These are phyloP conservation scores for Talaromyces islandicus DNA, from an alignment of 2,329 filamentous ascomycete genomes.

Conservation along the genomic window DNA sequence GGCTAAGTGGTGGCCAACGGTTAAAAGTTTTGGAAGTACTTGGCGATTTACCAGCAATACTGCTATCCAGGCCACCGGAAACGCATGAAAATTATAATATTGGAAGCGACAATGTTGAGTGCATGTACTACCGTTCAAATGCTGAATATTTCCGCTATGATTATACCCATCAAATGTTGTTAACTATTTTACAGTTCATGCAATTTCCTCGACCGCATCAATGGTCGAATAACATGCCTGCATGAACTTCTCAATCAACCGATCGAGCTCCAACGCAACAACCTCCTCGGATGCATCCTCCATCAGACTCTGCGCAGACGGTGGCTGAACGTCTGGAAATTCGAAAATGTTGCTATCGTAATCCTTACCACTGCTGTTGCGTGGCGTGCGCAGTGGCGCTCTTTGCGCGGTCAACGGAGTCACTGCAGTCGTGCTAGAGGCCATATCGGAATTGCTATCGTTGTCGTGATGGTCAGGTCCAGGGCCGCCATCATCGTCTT, in stretches of 20 bases:
- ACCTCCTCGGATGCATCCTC: slow-evolving; percentile 30
- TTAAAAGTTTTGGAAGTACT: too few relatives aligned
- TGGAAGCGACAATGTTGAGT: too few relatives aligned
- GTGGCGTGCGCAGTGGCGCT: not conserved
- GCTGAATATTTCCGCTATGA: not conserved
- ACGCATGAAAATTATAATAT: not conserved
- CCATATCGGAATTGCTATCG: slow-evolving; percentile 6
- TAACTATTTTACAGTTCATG: not conserved
- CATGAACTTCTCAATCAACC: slow-evolving; percentile 24
- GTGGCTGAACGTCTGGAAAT: slow-evolving; percentile 35
- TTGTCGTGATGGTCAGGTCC: slow-evolving; percentile 6
- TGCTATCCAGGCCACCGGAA: too few relatives aligned
- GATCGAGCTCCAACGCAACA: slow-evolving; percentile 34
- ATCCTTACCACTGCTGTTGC: not conserved
- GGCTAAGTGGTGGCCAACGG: too few relatives aligned
- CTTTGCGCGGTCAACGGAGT: slow-evolving; percentile 6
- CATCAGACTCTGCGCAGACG: slow-evolving; percentile 32
- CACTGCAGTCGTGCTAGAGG: slow-evolving; percentile 1
- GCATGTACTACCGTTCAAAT: not conserved
- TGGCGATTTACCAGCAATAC: too few relatives aligned
- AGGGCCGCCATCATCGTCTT: not conserved
- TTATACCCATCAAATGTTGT: not conserved
- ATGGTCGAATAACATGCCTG: slow-evolving; percentile 10
- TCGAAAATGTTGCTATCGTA: slow-evolving; percentile 14
- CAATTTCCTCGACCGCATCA: slow-evolving; percentile 7